Conservation (phyloP, 2,329 filamentous ascomycete genomes). For the Stachybotrys chlorohalonatus region DNA sequence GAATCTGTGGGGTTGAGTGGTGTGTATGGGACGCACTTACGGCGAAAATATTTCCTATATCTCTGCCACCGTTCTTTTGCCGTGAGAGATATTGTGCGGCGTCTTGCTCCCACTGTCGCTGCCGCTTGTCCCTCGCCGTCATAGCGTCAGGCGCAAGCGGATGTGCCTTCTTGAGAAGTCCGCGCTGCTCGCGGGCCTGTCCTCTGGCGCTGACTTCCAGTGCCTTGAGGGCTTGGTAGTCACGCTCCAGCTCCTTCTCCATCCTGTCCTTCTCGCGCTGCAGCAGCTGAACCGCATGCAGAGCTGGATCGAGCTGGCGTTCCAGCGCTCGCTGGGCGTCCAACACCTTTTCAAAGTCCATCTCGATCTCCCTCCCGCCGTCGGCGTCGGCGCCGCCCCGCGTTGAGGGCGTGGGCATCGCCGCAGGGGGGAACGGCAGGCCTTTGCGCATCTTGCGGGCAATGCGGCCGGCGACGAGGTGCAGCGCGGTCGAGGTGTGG, state of each 20-base stretch:
- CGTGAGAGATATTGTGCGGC: constrained; percentile 1
- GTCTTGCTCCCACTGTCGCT: constrained; percentile 2
- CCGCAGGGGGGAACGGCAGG: constrained; percentile 56
- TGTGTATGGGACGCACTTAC: constrained; percentile 4
- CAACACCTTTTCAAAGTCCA: constrained; percentile 57
- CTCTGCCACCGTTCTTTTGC: constrained; percentile 3
- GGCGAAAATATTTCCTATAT: constrained; percentile 10
- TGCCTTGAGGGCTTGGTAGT: constrained; percentile 40
- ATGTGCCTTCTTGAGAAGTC: constrained; percentile 39
- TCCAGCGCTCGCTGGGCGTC: constrained; percentile 49
- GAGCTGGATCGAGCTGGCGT: constrained; percentile 48
- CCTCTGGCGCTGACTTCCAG: constrained; percentile 49
- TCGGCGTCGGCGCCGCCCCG: constrained; percentile 9
- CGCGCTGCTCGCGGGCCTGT: constrained; percentile 41
- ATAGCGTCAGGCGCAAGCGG: constrained; percentile 34
- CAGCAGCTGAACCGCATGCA: constrained; percentile 55
- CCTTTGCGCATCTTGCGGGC: constrained; percentile 48
- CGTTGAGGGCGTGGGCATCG: constrained; percentile 12
- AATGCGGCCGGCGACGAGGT: constrained; percentile 45
- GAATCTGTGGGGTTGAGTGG: too few relatives aligned
- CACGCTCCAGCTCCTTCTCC: constrained; percentile 44
- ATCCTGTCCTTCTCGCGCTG: constrained; percentile 47
- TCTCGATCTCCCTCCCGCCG: constrained; percentile 44
- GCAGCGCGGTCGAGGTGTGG: constrained; percentile 47
- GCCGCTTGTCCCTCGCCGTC: constrained; percentile 1